phyloP scores from a whole-genome alignment of 129 eudicot genomes.

The Flaveria trinervia region DNA sequence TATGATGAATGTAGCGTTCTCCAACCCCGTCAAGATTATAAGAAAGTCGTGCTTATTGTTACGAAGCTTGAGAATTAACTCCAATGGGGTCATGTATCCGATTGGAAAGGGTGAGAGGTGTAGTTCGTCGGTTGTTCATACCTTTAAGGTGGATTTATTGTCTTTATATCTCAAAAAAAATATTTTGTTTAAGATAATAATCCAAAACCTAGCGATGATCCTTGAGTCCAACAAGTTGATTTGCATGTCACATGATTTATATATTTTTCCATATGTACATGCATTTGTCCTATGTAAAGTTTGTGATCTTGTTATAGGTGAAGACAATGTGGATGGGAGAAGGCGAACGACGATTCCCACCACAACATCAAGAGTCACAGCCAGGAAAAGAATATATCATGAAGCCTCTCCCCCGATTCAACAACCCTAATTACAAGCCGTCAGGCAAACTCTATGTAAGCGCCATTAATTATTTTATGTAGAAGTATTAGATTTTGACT shows the following conservation, averaged over 20 bases:
- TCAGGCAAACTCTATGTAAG: slow-evolving; percentile 64
- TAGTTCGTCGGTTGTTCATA: too few species aligned
- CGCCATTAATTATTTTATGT: not conserved
- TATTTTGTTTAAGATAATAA: too few species aligned
- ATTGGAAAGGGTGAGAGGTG: too few species aligned
- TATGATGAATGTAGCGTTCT: too few species aligned
- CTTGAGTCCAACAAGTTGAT: not conserved
- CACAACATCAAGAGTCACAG: slow-evolving; percentile 51
- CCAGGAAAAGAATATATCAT: slow-evolving; percentile 37
- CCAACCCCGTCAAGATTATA: too few species aligned
- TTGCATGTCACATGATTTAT: not conserved
- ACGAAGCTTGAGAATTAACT: too few species aligned
- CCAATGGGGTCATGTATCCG: too few species aligned
- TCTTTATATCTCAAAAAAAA: too few species aligned
- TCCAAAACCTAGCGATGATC: not conserved
- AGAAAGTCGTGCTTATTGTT: too few species aligned
- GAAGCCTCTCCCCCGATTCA: slow-evolving; percentile 64
- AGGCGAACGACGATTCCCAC: slow-evolving; percentile 52
- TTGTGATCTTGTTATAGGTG: not conserved
- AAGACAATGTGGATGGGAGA: slow-evolving; percentile 12
- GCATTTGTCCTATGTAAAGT: not conserved
- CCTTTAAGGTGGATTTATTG: too few species aligned
- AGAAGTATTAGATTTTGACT: too few species aligned
- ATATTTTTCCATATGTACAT: not conserved
- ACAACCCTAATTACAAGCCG: slow-evolving; percentile 46